Evolutionary conservation across 345 rosid genomes (phyloP), one percentile per base, ranked within the genome.

Genomic region (Eutrema japonicum): DNA sequence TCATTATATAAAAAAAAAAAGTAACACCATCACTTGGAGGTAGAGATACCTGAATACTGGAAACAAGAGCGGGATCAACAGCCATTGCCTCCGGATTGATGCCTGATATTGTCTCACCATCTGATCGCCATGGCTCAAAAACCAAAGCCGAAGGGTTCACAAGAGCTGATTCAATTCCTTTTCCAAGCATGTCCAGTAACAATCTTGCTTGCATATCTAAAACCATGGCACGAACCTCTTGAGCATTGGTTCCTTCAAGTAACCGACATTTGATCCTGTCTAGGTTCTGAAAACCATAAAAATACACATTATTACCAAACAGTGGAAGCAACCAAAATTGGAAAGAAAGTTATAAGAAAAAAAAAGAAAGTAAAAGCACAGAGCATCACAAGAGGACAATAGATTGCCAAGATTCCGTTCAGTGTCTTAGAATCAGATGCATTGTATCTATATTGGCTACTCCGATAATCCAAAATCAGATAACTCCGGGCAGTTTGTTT

Each of bases 141-240:
- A 86, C 92, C 68, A 95, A 80, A 14, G 94, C 90, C 7, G 98
- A 95, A 79, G 99, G 97, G 77, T 92, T 92, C 74, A 90, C 75
- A 79, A 96, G 84, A 74, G 99, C 99, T 66, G 98, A 89, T 64
- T 96, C 97, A 63, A 96, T 96, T 78, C 99, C 99, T 85, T 90
- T 96, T 59, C 99, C 99, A 51, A 96, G 81, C 99, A 96, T 96
- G 82, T 96, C 99, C 68, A 92, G 85, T 71, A 96, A 81, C 84
- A 96, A 71, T 80, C 99, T 86, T 7, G 99, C 97, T 79, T 96
- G 98, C 99, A 96, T 96, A 76, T 96, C 99, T 65, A 96, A 81
- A 76, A 96, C 99, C 99, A 96, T 90, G 80, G 99, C 99, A 80
- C 98, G 92, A 60, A 92, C 98, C 84, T 96, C 99, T 80, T 96